Evolutionary conservation across 805 yeast genomes (phyloP), one percentile per base, ranked within the genome.

Genomic region (Yamadazyma sp.): DNA sequence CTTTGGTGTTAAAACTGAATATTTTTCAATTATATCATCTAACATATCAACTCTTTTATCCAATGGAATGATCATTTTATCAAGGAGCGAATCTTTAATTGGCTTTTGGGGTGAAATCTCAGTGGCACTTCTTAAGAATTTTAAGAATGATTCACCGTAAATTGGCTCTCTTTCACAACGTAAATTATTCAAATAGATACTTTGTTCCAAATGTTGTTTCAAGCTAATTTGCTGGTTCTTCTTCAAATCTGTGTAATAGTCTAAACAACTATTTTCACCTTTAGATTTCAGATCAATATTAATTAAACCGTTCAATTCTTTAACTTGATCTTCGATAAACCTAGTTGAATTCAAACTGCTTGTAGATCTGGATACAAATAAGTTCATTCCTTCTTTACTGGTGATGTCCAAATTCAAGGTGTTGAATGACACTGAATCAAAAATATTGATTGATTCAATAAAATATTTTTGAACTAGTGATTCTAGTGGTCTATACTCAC

Each of bases 1-100:
- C 3, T 80, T 68, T 0, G 99, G 98, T 0, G 98, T 93, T 4
- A 91, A 74, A 44, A 86, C 91, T 0, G 95, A 86, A 59, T 71
- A 93, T 42, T 82, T 78, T 27, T 85, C 86, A 39, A 91, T 73
- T 0, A 65, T 52, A 22, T 75, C 78, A 7, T 61, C 55, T 68
- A 80, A 65, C 0, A 42, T 28, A 3, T 53, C 57, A 3, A 50
- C 59, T 26, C 69, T 44, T 23, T 49, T 43, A 3, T 55, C 49
- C n/a, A 65, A 40, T 5, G 54, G 42, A 14, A 52, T 37, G 2
- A 50, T 43, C 44, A 64, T 50, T 15, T 47, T 44, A 1, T 45
- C 40, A 23, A 46, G 46, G 2, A 49, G 32, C 13, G 48, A 47
- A 3, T 22, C 27, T 7, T 6, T 7, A 8, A 27, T 9, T 5